These are phyloP conservation scores for Massariosphaeria phaeospora DNA, from an alignment of 495 filamentous ascomycete genomes.

Conservation along the genomic window DNA sequence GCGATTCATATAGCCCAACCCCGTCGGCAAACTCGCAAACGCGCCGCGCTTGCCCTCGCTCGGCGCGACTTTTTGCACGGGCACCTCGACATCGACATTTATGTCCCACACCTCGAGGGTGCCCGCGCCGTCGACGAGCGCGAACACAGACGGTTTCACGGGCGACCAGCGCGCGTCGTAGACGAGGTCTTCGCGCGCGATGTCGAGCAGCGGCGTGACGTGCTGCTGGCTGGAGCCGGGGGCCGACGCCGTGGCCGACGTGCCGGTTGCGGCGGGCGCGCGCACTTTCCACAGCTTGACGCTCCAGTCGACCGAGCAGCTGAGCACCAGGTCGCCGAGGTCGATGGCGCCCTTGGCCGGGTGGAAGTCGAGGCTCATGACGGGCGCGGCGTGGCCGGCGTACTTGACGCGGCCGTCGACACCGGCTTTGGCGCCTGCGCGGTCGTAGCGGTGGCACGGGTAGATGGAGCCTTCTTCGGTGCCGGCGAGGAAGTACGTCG, in stretches of 20 bases:
- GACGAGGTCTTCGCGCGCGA: slow-evolving; percentile 88
- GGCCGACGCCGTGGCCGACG: slow-evolving; percentile 39
- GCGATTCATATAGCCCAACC: slow-evolving; percentile 55
- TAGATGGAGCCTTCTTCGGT: slow-evolving; percentile 95
- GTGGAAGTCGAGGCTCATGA: slow-evolving; percentile 95
- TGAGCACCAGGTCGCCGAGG: slow-evolving; percentile 89
- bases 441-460: slow-evolving; percentile 93
- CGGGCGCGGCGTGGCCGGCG: slow-evolving; percentile 80
- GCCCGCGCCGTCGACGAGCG: slow-evolving; percentile 88
- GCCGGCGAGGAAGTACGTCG: slow-evolving; percentile 94
- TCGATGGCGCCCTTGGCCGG: slow-evolving; percentile 85
- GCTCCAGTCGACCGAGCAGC: slow-evolving; percentile 85
- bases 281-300: slow-evolving; percentile 94
- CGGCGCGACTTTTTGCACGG: slow-evolving; percentile 69
- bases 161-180: slow-evolving; percentile 96
- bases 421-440: slow-evolving; percentile 92
- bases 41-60: slow-evolving; percentile 52
- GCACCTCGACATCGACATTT: slow-evolving; percentile 85
- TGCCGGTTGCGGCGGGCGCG: slow-evolving; percentile 60
- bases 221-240: slow-evolving; percentile 41
- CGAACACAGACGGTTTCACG: slow-evolving; percentile 85
- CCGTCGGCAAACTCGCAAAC: slow-evolving; percentile 44
- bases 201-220: slow-evolving; percentile 74
- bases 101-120: slow-evolving; percentile 94
- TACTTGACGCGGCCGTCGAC: slow-evolving; percentile 83